Evolutionary conservation across 495 filamentous ascomycete genomes (phyloP), one percentile per base, ranked within the genome.

Genomic region (Podospora pseudoanserina): DNA sequence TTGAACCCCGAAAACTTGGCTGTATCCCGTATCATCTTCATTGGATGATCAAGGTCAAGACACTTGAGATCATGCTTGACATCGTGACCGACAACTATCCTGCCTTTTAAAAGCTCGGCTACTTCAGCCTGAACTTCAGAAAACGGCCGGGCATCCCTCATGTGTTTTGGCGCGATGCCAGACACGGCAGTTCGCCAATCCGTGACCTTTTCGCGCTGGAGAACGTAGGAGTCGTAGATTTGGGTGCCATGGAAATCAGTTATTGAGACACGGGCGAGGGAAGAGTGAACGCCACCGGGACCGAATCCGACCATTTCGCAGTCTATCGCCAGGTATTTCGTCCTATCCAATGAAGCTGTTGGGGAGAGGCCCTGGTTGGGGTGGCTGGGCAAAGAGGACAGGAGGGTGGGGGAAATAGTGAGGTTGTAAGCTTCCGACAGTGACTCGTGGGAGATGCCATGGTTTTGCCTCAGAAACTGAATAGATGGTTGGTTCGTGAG

Each of bases 251-350:
- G 92, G 82, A 91, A 99, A 74, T 97, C 96, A 72, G 97, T 93
- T 26, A 96, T 82, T 73, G 90, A 93, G 65, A 93, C 89, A 15
- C 95, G 86, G 3, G 96, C 95, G 34, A 98, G 85, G 3, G 86
- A 86, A 13, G 88, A 90, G 13, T 81, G 78, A 73, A 91, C 86
- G 55, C 90, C 87, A 3, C 84, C 84, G 1, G 90, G 87, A 2
- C 92, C 92, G 13, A 93, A 87, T 54, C 95, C 95, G 19, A 99
- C 94, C 95, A 99, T 99, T 80, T 99, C 95, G 79, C 95, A 98
- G 81, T 99, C 96, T 58, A 99, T 86, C 44, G 92, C 90, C 58
- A 99, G 77, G 74, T 95, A 98, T 84, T 63, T 63, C 32, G 28
- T 32, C 7, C 92, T 95, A 63, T 93, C 94, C 59, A 90, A 74